A percentile compares a stretch with the other conserved stretches of the same genome.
phyloP scores from a whole-genome alignment of 73 alveolate genomes.

The Effrenium voratum region DNA sequence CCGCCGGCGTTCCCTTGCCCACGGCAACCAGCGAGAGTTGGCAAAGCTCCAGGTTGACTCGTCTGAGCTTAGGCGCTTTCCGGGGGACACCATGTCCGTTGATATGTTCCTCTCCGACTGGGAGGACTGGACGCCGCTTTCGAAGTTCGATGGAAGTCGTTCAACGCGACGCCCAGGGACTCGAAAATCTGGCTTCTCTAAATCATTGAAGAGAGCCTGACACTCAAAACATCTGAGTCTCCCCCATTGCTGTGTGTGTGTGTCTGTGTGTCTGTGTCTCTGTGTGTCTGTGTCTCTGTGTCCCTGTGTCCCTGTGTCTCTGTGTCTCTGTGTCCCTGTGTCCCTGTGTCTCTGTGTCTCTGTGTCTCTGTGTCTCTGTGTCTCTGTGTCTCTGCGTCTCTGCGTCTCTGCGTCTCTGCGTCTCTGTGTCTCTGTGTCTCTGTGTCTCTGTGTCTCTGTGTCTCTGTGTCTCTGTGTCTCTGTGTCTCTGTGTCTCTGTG shows the following conservation, averaged over 20 bases:
- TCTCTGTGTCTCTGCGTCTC: too few relatives aligned
- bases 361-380: background rate
- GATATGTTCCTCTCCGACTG: conserved; percentile 89
- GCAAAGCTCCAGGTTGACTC: background rate
- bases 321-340: background rate
- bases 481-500: background rate
- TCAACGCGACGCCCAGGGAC: background rate
- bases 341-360: background rate
- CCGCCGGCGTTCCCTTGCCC: background rate
- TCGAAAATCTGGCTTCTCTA: background rate
- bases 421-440: background rate
- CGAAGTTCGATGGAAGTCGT: background rate
- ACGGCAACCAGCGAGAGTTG: background rate
- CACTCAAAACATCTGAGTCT: too few relatives aligned
- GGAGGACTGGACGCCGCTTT: conserved; percentile 27
- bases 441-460: background rate
- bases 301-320: background rate
- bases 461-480: background rate
- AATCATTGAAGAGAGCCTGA: background rate
- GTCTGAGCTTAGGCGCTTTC: conserved; percentile 36
- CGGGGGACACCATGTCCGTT: conserved; percentile 47
- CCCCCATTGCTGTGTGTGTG: background rate
- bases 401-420: background rate
- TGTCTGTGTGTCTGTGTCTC: background rate
- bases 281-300: background rate